Base-by-base conservation (phyloP, 2,329 filamentous ascomycete genomes). In the Plenodomus lindquistii region DNA sequence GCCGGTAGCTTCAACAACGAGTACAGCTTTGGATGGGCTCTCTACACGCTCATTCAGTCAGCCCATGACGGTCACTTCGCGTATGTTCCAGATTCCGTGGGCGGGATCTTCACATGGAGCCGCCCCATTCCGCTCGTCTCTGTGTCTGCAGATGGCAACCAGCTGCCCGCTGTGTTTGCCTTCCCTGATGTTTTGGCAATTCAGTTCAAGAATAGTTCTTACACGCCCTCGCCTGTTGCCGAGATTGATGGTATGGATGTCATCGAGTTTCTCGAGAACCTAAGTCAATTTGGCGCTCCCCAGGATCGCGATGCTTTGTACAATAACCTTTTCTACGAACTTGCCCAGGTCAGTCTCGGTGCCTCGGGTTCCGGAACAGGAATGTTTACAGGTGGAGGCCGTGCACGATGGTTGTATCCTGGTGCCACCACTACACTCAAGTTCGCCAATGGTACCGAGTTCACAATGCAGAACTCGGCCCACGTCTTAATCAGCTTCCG, bases 41-140 rank as follows among this genome's bases (percentile, higher is more conserved):
- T 89, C 2, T 79, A 81, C 47, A 68, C 75, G 29, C 67, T 83
- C 13, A 76, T 85, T 40, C 74, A 75, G 17, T 75, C 76, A 1
- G 80, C 82, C 2, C 84, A 88, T 56, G 86, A 89, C 63, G 84
- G 85, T 2, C 86, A 89, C 63, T 84, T 86, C 48, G 65, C 70
- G 1, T 84, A 80, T 61, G 70, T 77, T 17, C 79, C 81, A 1
- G 80, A 84, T 51, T 72, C 77, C 2, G 76, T 85, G 18, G 76
- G 74, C 35, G 70, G 47, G 2, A 62, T 80, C 7, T 83, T 85
- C 63, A 72, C 56, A 46, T 86, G 63, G 58, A 75, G 74, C 6
- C 73, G 79, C 11, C 68, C 69, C 16, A 62, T 79, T 60, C 74
- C 75, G 29, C 52, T 87, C 1, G 82, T 86, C 0, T 86, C 84